Evolutionary conservation across 148 eudicot genomes (phyloP).

Genomic region (Diospyros lotus): DNA sequence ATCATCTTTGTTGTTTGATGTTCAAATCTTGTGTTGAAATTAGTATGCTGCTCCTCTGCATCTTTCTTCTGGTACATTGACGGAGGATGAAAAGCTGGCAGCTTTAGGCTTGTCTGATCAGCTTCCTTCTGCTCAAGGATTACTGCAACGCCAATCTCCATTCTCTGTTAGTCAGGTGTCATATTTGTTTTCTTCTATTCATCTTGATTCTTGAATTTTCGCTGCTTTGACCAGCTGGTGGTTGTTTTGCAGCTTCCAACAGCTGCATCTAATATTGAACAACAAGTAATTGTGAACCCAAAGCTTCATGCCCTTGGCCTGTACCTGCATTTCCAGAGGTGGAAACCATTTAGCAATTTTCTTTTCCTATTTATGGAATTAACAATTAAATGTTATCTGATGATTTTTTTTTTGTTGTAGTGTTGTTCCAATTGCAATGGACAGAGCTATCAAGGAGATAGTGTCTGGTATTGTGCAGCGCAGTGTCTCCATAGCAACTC

Average conservation of each 20-base stretch:
- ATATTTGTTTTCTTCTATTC: too few relatives aligned
- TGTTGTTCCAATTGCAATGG: constrained; percentile 9
- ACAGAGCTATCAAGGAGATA: constrained; percentile 10
- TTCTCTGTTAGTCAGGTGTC: constrained; percentile 12
- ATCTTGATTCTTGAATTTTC: too few relatives aligned
- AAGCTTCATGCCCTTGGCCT: constrained; percentile 6
- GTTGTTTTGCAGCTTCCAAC: constrained; percentile 4
- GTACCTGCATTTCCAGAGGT: constrained; percentile 7
- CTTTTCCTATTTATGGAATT: too few relatives aligned
- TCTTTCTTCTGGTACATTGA: background rate
- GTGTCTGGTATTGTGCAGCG: constrained; percentile 6
- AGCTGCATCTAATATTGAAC: background rate
- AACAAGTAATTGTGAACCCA: constrained; percentile 6
- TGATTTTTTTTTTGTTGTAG: background rate
- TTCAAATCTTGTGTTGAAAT: background rate
- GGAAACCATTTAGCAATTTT: too few relatives aligned
- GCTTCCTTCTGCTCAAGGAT: constrained; percentile 12
- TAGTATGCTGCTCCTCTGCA: constrained; percentile 5
- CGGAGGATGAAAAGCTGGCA: constrained; percentile 12
- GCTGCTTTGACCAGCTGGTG: too few relatives aligned
- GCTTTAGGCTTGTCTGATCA: constrained; percentile 1
- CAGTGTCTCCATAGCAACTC: constrained; percentile 13
- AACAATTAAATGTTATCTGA: background rate
- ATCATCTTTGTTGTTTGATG: too few relatives aligned
- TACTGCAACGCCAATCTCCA: constrained; percentile 3